These are phyloP conservation scores for Cardamine resedifolia DNA, from an alignment of 345 rosid genomes.

Conservation along the genomic window DNA sequence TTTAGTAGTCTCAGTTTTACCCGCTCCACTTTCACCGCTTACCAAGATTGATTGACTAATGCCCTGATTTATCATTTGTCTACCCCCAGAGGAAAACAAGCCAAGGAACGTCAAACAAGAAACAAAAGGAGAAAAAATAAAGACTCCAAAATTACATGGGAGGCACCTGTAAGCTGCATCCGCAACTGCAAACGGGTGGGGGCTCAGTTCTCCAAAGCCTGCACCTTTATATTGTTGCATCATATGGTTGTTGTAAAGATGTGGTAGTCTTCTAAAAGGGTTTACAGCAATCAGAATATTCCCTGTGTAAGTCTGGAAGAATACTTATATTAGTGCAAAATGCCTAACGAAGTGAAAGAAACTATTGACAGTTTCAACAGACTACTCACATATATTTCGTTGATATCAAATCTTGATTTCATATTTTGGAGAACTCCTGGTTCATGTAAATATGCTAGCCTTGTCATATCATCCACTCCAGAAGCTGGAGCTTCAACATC, in stretches of 20 bases:
- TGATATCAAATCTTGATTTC: conserved; percentile 90
- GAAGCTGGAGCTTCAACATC: conserved; percentile 85
- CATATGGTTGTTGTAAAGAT: conserved; percentile 90
- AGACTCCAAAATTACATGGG: conserved; percentile 10
- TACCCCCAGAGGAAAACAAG: conserved; percentile 36
- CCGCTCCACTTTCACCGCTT: conserved; percentile 99
- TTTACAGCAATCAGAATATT: conserved; percentile 95
- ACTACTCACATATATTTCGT: conserved; percentile 83
- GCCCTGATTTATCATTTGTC: conserved; percentile 84
- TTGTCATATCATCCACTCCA: conserved; percentile 99
- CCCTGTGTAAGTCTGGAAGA: conserved; percentile 88
- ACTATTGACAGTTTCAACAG: not conserved
- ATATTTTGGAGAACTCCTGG: conserved; percentile 95
- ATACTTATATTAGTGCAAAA: conserved; percentile 6
- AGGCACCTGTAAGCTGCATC: conserved; percentile 92
- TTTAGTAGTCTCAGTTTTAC: conserved; percentile 97
- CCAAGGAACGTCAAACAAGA: conserved; percentile 11
- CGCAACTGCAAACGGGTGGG: conserved; percentile 98
- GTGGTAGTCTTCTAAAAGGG: conserved; percentile 89
- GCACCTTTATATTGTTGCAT: conserved; percentile 98
- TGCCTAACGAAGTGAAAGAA: conserved; percentile 11
- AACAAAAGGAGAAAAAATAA: conserved; percentile 3
- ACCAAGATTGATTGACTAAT: conserved; percentile 94
- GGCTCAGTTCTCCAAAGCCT: conserved; percentile 92
- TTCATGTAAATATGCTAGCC: conserved; percentile 93